Evolutionary conservation across 192 early-diverging fungal species (phyloP), one percentile per base, ranked within the genome.

Genomic region (Pilobolus umbonatus): DNA sequence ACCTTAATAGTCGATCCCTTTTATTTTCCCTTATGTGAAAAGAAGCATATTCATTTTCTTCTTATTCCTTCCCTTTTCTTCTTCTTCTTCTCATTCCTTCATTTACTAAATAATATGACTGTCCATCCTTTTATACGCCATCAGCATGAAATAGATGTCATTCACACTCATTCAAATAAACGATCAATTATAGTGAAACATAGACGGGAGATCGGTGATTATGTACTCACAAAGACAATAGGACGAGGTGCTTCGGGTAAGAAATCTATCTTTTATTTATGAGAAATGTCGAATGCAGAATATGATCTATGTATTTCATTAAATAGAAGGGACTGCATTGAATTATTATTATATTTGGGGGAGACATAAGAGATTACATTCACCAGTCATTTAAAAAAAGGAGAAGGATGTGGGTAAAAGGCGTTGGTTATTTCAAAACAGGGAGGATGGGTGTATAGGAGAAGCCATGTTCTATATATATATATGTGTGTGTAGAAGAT

Each of bases 201-300:
- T 34, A 47, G 34, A 1, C 55, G 25, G 42, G 39, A 53, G 44
- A 63, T 92, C 26, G 85, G 85, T 5, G 78, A 85, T 36, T 92
- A 81, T 56, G 65, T 81, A 31, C 70, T 92, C 29, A 81, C 80
- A 38, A 75, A 72, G 40, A 71, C 82, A 3, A 80, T 92, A 64
- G 90, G 88, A 8, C 71, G 73, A 43, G 90, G 90, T 44, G 81
- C 84, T 32, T 92, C 67, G 57, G 67, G 67, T 69, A 54, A 44
- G 48, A 26, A 21, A 49, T 9, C 15, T n/a, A n/a, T n/a, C n/a
- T n/a, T n/a, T n/a, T n/a, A n/a, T n/a, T n/a, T n/a, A n/a, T n/a
- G n/a, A n/a, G n/a, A n/a, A n/a, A n/a, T n/a, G n/a, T n/a, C n/a
- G n/a, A n/a, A n/a, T n/a, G n/a, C n/a, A n/a, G n/a, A n/a, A n/a